Evolutionary conservation across 2,329 filamentous ascomycete species (phyloP).

Genomic region (Neofusicoccum kwambonambiense): DNA sequence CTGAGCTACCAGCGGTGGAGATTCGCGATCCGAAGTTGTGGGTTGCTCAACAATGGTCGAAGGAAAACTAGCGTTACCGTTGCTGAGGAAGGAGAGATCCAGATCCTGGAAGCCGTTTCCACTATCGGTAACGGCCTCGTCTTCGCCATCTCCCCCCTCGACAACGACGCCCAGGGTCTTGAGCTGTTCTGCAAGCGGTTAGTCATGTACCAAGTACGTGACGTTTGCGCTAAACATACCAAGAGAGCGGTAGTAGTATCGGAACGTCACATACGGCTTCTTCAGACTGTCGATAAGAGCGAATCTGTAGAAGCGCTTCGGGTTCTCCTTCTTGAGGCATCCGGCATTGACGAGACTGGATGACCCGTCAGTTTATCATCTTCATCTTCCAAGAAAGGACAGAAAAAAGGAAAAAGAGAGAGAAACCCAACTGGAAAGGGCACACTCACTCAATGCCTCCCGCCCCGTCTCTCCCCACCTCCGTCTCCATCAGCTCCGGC

Average conservation of each 20-base stretch:
- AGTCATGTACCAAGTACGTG: neutral
- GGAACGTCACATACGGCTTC: conserved; percentile 48
- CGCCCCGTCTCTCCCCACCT: conserved; percentile 17
- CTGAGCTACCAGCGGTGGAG: neutral
- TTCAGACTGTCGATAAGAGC: conserved; percentile 50
- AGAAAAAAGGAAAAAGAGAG: neutral
- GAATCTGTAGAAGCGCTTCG: conserved; percentile 49
- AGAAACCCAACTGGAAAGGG: neutral
- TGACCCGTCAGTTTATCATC: neutral
- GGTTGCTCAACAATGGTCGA: neutral
- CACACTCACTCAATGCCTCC: conserved; percentile 33
- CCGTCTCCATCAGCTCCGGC: conserved; percentile 26
- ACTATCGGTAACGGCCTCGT: neutral
- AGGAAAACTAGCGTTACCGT: neutral
- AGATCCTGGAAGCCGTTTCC: conserved; percentile 9
- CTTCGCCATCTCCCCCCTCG: neutral
- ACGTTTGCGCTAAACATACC: conserved; percentile 10
- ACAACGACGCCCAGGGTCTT: conserved; percentile 13
- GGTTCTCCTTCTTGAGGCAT: conserved; percentile 37
- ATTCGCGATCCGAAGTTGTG: neutral
- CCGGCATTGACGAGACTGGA: conserved; percentile 39
- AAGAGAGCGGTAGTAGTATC: conserved; percentile 39
- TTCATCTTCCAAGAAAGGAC: neutral
- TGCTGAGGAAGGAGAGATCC: neutral
- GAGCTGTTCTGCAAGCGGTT: conserved; percentile 16